Conservation (phyloP, 148 eudicot species). For the Amaranthus hypochondriacus region DNA sequence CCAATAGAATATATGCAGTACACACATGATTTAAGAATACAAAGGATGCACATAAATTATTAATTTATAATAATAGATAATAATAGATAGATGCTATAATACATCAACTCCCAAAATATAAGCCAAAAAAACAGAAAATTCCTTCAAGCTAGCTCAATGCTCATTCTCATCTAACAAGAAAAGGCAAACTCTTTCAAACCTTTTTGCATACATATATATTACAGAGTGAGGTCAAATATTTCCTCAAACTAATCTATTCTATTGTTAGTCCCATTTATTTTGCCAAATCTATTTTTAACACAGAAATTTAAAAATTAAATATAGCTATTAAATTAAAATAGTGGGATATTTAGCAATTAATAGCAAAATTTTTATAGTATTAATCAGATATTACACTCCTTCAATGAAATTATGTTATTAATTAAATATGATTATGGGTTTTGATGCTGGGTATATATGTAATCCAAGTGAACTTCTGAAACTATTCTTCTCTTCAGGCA, state of each 20-base stretch:
- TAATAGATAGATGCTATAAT: neutral
- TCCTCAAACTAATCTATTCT: constrained; percentile 18
- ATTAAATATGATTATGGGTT: constrained; percentile 19
- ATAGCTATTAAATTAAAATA: too few relatives aligned
- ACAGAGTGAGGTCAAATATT: constrained; percentile 5
- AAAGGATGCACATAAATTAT: neutral
- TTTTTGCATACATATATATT: constrained; percentile 5
- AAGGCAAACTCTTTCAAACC: neutral
- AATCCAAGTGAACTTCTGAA: constrained; percentile 51
- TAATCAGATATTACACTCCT: constrained; percentile 9
- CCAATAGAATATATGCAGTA: too few relatives aligned
- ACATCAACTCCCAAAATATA: neutral
- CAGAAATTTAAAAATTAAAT: too few relatives aligned
- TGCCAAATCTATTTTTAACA: too few relatives aligned
- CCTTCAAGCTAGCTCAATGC: neutral
- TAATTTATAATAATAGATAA: neutral
- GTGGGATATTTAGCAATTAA: neutral
- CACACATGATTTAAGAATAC: neutral
- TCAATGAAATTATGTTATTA: neutral
- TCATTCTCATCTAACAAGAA: neutral
- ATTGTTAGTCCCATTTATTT: neutral
- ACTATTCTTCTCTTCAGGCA: constrained; percentile 39
- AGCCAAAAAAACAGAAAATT: neutral
- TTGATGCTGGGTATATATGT: constrained; percentile 51
- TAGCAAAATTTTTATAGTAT: neutral